Evolutionary conservation across 164 flowering plant species (phyloP), one percentile per base, ranked within the genome.

Genomic region (Nymphaea thermarum): DNA sequence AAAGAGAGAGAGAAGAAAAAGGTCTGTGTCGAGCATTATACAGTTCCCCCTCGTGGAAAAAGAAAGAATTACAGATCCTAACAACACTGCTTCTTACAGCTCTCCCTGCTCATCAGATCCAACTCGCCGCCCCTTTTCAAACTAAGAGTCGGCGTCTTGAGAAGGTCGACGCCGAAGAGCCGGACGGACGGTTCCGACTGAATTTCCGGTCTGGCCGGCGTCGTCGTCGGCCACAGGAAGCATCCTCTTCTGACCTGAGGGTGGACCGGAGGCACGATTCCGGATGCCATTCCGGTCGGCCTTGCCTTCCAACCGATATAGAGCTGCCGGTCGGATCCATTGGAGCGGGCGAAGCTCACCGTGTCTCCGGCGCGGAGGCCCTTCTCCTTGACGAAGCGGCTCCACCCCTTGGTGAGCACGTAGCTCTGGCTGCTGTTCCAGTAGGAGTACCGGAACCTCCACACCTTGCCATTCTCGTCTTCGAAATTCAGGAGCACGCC

Each of bases 361-460:
- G 82, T 42, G 75, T 91, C 97, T 0, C 97, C 97, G 43, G 97
- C 92, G 44, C 78, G 77, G 44, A 91, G 72, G n/a, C 67, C 74
- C 77, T 91, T 91, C 79, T 91, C 97, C 81, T 91, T 91, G 53
- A 91, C 97, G 72, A 88, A 91, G 42, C 95, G 74, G 77, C 95
- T 88, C 97, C 97, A 91, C 16, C 97, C 97, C 69, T 91, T 91
- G 2, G 97, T 91, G 17, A 91, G 72, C 44, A 91, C 97, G 43
- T 91, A 91, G 73, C 97, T 91, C 65, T 91, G 97, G 67, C 95
- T 91, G 63, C 95, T 88, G 67, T 91, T 91, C 97, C 97, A 91
- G 44, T 91, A 91, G 0, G 97, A 89, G 73, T 91, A 91, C 53
- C 97, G 62, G 63, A 91, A 91, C 71, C 97, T 71, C 97, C 97